A percentile compares a stretch with the other conserved stretches of the same genome.
These are phyloP conservation scores for Trichomonascaceae sp. DNA, from an alignment of 1,139 yeast species.

Conservation along the genomic window DNA sequence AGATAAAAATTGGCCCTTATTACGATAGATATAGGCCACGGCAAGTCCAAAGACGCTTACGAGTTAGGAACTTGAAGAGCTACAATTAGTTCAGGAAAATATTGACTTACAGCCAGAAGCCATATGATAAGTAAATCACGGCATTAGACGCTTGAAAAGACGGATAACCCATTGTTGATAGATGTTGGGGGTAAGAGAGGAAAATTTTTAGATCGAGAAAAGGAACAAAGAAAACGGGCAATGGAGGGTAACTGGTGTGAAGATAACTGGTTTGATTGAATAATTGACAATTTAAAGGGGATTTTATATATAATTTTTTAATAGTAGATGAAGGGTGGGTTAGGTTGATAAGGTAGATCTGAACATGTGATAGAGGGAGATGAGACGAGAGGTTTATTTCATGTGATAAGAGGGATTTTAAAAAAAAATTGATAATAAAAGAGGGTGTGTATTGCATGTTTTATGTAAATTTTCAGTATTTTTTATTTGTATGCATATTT, in stretches of 20 bases:
- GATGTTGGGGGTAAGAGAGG: background rate
- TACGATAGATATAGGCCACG: conserved; percentile 29
- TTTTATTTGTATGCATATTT: too few species aligned
- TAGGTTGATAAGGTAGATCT: background rate
- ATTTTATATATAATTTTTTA: background rate
- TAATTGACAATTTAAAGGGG: background rate
- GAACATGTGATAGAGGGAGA: background rate
- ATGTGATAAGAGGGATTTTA: background rate
- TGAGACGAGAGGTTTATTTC: background rate
- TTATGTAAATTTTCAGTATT: too few species aligned
- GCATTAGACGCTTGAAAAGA: conserved; percentile 59
- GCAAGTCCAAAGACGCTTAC: conserved; percentile 27
- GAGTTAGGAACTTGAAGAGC: background rate
- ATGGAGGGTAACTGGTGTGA: background rate
- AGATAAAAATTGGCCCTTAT: conserved; percentile 51
- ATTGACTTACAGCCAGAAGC: conserved; percentile 42
- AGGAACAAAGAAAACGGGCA: background rate
- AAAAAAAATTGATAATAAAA: too few species aligned
- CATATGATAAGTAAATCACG: conserved; percentile 69
- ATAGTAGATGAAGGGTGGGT: background rate
- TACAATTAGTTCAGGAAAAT: background rate
- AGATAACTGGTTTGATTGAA: background rate
- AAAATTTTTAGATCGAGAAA: background rate
- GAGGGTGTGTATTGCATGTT: too few species aligned
- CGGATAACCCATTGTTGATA: conserved; percentile 26